Percentiles rank a stretch among this genome's conserved stretches.
These are phyloP conservation scores for Anacardium occidentale DNA, from an alignment of 345 rosid genomes.

Conservation along the genomic window DNA sequence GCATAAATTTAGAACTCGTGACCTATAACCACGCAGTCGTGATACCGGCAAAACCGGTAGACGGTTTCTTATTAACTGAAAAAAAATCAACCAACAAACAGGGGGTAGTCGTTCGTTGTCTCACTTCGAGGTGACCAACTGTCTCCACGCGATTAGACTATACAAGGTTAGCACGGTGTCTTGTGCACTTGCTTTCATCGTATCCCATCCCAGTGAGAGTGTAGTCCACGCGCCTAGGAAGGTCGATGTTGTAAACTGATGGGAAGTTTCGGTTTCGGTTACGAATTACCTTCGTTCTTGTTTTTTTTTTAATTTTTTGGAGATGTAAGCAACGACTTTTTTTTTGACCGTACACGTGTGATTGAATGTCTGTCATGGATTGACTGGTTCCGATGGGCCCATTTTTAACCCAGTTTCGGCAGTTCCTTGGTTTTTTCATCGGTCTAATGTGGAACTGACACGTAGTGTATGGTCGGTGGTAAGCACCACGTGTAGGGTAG, in stretches of 20 bases:
- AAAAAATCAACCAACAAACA: constrained; percentile 22
- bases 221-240: neutral
- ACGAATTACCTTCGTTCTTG: no score
- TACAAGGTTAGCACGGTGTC: neutral
- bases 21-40: neutral
- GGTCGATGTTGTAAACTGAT: neutral
- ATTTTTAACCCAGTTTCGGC: neutral
- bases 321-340: neutral
- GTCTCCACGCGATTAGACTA: neutral
- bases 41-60: constrained; percentile 9
- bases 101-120: constrained; percentile 27
- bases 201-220: neutral
- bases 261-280: constrained; percentile 11
- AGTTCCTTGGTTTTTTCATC: neutral
- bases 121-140: neutral
- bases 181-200: neutral
- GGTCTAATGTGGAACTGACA: neutral
- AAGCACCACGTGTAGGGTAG: neutral
- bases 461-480: neutral
- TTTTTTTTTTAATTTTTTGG: neutral
- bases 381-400: constrained; percentile 8
- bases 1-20: neutral
- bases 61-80: neutral
- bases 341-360: constrained; percentile 21
- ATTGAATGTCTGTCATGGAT: neutral